phyloP scores from a whole-genome alignment of 139 green algal genomes.

The Chlorella sp. region DNA sequence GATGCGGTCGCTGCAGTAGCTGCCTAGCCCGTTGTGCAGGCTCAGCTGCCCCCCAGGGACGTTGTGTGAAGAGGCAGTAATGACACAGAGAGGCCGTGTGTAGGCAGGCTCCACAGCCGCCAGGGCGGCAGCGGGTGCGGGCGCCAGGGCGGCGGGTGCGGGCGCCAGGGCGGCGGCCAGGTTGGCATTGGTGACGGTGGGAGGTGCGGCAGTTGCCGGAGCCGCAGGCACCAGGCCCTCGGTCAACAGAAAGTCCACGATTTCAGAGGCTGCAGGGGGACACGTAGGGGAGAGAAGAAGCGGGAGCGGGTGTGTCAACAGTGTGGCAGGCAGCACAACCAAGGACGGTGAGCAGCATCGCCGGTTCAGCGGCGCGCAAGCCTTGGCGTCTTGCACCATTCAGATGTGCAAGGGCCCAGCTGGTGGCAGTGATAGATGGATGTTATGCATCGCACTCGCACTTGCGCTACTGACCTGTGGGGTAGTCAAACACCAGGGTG shows the following conservation, averaged over 20 bases:
- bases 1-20: constrained; percentile 45
- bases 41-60: constrained; percentile 46
- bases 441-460: not conserved
- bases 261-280: constrained; percentile 29
- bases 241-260: constrained; percentile 35
- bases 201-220: not conserved
- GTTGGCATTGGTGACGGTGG: not conserved
- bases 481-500: constrained; percentile 69
- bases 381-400: no score
- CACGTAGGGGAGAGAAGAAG: not conserved
- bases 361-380: no score
- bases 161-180: not conserved
- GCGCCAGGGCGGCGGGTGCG: not conserved
- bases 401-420: no score
- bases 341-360: not conserved
- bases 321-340: not conserved
- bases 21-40: not conserved
- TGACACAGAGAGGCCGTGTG: not conserved
- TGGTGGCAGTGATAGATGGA: no score
- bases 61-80: constrained; percentile 22
- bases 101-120: not conserved
- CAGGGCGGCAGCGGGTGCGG: not conserved
- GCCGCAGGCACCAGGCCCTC: constrained; percentile 8
- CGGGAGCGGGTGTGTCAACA: no score
- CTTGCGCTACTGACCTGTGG: constrained; percentile 23